These are phyloP conservation scores for Lactarius evosmus DNA, from an alignment of 768 basidiomycete species.

Conservation along the genomic window DNA sequence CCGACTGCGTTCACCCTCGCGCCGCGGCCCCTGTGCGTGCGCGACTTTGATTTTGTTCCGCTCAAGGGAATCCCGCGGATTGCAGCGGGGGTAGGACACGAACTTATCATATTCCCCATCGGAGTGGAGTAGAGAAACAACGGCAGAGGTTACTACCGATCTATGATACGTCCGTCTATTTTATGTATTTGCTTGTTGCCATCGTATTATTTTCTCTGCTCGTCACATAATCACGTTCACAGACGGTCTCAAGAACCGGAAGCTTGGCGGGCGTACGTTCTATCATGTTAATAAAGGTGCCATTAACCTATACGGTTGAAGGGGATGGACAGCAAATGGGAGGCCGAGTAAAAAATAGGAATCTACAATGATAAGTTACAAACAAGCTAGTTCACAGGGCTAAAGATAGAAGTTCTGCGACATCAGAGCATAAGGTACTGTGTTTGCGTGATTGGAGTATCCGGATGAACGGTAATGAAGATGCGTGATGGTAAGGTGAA, in stretches of 20 bases:
- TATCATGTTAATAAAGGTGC: background rate
- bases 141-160: background rate
- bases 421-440: constrained; percentile 11
- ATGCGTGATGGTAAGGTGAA: background rate
- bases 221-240: background rate
- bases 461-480: constrained; percentile 2
- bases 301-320: background rate
- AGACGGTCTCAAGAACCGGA: background rate
- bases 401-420: constrained; percentile 7
- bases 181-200: constrained; percentile 1
- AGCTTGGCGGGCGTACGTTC: background rate
- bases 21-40: constrained; percentile 60
- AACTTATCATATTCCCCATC: constrained; percentile 59
- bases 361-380: constrained; percentile 25
- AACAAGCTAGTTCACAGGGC: constrained; percentile 7
- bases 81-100: constrained; percentile 61
- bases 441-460: constrained; percentile 8
- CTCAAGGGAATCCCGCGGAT: constrained; percentile 59
- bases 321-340: background rate
- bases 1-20: constrained; percentile 58
- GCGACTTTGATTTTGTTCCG: constrained; percentile 75
- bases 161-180: background rate
- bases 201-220: background rate
- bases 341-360: constrained; percentile 10
- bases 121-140: constrained; percentile 49